Conservation (phyloP, 2,329 filamentous ascomycete species). For the Diplodia scrobiculata region DNA sequence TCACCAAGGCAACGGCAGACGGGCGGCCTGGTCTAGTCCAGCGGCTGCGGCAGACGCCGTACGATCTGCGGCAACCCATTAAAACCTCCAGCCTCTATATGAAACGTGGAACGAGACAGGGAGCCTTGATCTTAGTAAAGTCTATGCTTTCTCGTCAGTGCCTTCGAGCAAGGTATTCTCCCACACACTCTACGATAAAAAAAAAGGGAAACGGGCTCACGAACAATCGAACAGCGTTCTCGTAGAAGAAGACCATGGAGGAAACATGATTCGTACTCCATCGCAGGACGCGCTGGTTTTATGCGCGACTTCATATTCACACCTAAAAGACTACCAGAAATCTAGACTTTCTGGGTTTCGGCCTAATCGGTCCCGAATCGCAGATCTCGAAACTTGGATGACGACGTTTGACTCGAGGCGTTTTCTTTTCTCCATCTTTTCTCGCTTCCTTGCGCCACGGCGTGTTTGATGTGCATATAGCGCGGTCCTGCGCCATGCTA, state of each 20-base stretch:
- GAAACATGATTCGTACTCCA: not conserved
- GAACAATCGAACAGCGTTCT: not conserved
- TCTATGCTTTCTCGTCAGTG: not conserved
- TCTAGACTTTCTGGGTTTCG: not conserved
- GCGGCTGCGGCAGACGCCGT: not conserved
- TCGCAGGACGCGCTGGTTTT: accelerated
- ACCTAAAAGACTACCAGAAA: not conserved
- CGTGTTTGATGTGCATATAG: not conserved
- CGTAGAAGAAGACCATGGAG: not conserved
- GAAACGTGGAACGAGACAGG: slow-evolving; percentile 18
- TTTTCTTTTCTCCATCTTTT: not conserved
- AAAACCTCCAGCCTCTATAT: not conserved
- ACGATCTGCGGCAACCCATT: not conserved
- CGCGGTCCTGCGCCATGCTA: not conserved
- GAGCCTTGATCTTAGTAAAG: not conserved
- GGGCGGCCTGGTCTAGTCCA: not conserved
- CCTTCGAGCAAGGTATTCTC: not conserved
- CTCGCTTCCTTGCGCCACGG: not conserved
- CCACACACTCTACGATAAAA: not conserved
- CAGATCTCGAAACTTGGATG: not conserved
- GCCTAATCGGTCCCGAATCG: not conserved
- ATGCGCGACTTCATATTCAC: not conserved
- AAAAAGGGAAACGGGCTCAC: no score
- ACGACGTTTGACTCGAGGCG: not conserved
- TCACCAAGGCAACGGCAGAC: not conserved